A percentile compares a stretch with the other conserved stretches of the same genome.
phyloP scores from a whole-genome alignment of 345 rosid species.

The Hypericum perforatum region DNA sequence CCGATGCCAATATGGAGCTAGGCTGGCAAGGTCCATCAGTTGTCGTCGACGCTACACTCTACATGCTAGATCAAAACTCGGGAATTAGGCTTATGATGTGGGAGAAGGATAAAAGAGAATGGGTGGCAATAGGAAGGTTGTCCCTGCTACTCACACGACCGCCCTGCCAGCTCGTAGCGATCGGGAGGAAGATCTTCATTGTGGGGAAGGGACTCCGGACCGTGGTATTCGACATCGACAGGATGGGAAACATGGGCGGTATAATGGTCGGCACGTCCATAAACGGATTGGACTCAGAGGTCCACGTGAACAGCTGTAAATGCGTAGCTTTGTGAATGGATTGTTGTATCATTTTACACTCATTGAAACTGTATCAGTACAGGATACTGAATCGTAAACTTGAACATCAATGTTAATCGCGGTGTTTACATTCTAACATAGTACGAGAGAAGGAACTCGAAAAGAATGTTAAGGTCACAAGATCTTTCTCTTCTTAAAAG shows the following conservation, averaged over 20 bases:
- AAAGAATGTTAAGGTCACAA: neutral
- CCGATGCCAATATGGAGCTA: constrained; percentile 48
- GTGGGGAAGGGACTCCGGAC: constrained; percentile 67
- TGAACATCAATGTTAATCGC: neutral
- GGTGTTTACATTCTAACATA: too few species aligned
- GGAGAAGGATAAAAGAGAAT: constrained; percentile 43
- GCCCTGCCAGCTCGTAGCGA: constrained; percentile 58
- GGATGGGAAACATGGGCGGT: constrained; percentile 38
- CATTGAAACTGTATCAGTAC: neutral
- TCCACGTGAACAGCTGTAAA: constrained; percentile 43
- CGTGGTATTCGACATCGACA: constrained; percentile 45
- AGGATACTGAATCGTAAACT: neutral
- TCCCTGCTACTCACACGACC: constrained; percentile 50
- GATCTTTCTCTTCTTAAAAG: constrained; percentile 24
- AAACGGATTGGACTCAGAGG: constrained; percentile 35
- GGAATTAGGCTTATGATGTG: constrained; percentile 69
- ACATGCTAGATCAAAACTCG: constrained; percentile 62
- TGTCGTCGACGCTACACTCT: constrained; percentile 47
- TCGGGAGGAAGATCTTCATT: constrained; percentile 48
- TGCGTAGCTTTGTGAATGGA: constrained; percentile 38
- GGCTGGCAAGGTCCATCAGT: constrained; percentile 88
- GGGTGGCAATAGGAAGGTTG: constrained; percentile 62
- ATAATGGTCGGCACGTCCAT: constrained; percentile 61
- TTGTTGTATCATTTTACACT: neutral
- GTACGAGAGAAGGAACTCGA: too few species aligned